phyloP scores from a whole-genome alignment of 768 basidiomycete genomes.

The Podaxis sp. region DNA sequence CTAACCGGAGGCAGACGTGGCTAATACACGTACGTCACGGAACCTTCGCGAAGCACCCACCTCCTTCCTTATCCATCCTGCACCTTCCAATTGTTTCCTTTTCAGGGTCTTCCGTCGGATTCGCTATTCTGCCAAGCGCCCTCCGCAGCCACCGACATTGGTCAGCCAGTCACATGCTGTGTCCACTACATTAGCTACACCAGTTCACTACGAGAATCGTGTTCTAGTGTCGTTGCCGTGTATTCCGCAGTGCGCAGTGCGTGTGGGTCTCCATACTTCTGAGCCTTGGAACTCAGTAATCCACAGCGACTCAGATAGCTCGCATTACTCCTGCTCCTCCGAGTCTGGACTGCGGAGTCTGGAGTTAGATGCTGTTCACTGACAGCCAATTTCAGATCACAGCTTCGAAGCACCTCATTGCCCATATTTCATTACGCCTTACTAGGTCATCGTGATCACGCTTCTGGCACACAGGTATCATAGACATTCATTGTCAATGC shows the following conservation, averaged over 20 bases:
- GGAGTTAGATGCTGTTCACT: not conserved
- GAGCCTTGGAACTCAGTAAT: not conserved
- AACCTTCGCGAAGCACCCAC: constrained; percentile 4
- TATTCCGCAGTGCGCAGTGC: not conserved
- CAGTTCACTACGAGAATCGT: not conserved
- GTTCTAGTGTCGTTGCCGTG: not conserved
- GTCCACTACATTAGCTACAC: not conserved
- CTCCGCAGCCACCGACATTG: not conserved
- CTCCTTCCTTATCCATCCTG: not conserved
- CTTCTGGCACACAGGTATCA: not conserved
- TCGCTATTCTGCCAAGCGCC: not conserved
- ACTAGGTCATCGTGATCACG: not conserved
- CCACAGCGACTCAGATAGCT: not conserved
- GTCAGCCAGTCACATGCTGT: not conserved
- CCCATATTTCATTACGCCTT: not conserved
- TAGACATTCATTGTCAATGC: not conserved
- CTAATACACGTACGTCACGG: not conserved
- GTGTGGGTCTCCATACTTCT: not conserved
- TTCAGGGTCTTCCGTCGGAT: not conserved
- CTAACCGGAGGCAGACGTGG: constrained; percentile 13
- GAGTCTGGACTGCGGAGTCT: not conserved
- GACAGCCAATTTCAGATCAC: not conserved
- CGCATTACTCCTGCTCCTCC: not conserved
- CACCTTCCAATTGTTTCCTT: not conserved
- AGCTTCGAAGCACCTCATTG: not conserved